Percentiles rank a stretch among this genome's conserved stretches.
phyloP scores from a whole-genome alignment of 225 moss, liverwort and hornwort species.

The Straminergon stramineum region DNA sequence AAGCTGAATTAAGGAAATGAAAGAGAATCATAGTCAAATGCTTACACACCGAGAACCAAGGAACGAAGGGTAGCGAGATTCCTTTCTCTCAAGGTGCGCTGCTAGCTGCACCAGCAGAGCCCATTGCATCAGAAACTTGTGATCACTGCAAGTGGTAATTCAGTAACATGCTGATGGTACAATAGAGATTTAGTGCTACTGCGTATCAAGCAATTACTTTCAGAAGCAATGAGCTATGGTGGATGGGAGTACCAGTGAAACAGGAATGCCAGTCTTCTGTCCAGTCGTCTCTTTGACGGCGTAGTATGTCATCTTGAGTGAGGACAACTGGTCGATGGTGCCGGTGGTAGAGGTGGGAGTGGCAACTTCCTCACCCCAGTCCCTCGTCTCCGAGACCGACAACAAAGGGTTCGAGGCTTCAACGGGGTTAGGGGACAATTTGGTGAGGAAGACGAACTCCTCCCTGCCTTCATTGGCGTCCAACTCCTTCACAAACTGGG shows the following conservation, averaged over 20 bases:
- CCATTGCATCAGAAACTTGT: conserved; percentile 1
- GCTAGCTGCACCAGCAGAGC: conserved; percentile 33
- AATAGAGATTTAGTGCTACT: not conserved
- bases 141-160: not conserved
- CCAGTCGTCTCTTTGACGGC: conserved; percentile 60
- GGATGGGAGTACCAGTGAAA: conserved; percentile 35
- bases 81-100: conserved; percentile 65
- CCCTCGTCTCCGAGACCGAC: conserved; percentile 3
- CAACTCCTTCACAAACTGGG: conserved; percentile 39
- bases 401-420: not conserved
- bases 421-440: not conserved
- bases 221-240: not conserved
- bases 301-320: conserved; percentile 81
- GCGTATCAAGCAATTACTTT: not conserved
- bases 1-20: not conserved
- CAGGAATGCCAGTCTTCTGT: conserved; percentile 54
- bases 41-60: conserved; percentile 59
- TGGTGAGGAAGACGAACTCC: conserved; percentile 24
- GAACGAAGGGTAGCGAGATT: conserved; percentile 80
- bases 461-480: conserved; percentile 33
- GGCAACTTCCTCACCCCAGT: conserved; percentile 41
- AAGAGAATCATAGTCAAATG: not conserved
- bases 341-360: conserved; percentile 31
- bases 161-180: not conserved
- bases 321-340: conserved; percentile 57